Evolutionary conservation across 805 yeast species (phyloP).

Genomic region (Pichia exigua): DNA sequence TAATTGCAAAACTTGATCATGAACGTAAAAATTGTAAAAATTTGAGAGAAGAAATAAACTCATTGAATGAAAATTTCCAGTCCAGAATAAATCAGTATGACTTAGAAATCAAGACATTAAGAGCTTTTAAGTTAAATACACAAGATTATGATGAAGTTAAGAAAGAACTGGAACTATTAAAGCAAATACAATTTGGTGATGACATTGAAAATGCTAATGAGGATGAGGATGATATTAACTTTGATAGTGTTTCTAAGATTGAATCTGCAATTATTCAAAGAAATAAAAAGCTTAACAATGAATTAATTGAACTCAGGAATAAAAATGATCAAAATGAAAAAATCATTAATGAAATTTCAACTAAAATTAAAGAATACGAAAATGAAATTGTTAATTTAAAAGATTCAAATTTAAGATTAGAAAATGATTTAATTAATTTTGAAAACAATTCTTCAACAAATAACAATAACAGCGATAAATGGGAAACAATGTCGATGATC

Average conservation of each 20-base stretch:
- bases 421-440: conserved; percentile 59
- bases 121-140: conserved; percentile 40
- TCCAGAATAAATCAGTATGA: conserved; percentile 41
- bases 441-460: conserved; percentile 29
- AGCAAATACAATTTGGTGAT: conserved; percentile 66
- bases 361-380: conserved; percentile 27
- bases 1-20: conserved; percentile 51
- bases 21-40: conserved; percentile 29
- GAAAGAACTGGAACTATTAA: conserved; percentile 62
- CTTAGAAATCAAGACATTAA: conserved; percentile 44
- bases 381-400: conserved; percentile 36
- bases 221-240: conserved; percentile 22
- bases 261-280: conserved; percentile 45
- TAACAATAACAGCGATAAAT: conserved; percentile 36
- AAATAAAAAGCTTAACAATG: conserved; percentile 66
- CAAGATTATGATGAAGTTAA: conserved; percentile 77
- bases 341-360: conserved; percentile 35
- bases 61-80: conserved; percentile 30
- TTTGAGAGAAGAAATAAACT: conserved; percentile 19
- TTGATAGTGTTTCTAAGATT: conserved; percentile 39
- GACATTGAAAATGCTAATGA: conserved; percentile 27
- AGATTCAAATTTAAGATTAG: conserved; percentile 53
- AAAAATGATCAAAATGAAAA: conserved; percentile 41
- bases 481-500: conserved; percentile 60
- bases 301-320: conserved; percentile 58